A percentile compares a stretch with the other conserved stretches of the same genome.
Evolutionary conservation across 371 early-diverging fungal species (phyloP).

Genomic region (Circinella umbellata): DNA sequence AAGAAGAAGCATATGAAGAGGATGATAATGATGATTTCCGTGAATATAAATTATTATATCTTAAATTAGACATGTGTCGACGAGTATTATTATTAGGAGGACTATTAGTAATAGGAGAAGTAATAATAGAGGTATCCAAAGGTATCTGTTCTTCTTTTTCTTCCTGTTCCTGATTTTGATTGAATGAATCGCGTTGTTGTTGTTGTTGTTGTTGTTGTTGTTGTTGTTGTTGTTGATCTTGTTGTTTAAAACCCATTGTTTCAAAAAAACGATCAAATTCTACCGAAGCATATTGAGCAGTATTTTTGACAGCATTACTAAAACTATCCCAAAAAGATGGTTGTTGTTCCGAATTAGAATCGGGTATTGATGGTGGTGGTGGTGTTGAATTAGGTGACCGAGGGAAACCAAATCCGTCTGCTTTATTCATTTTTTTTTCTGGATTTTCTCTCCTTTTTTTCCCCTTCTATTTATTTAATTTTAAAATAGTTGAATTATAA

Average conservation of each 20-base stretch:
- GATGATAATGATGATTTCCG: too few relatives aligned
- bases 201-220: not conserved
- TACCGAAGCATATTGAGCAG: conserved; percentile 16
- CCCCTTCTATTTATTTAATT: too few relatives aligned
- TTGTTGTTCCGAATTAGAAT: not conserved
- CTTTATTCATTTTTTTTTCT: conserved; percentile 7
- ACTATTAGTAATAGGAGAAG: too few relatives aligned
- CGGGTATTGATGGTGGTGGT: too few relatives aligned
- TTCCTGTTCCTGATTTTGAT: too few relatives aligned
- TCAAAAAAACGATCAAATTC: conserved; percentile 21
- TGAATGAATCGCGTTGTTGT: not conserved
- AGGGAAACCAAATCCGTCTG: conserved; percentile 2
- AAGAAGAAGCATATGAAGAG: too few relatives aligned
- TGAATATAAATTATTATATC: too few relatives aligned
- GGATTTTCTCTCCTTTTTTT: not conserved
- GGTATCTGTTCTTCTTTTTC: too few relatives aligned
- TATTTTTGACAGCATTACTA: conserved; percentile 3
- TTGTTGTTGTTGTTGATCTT: not conserved
- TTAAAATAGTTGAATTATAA: too few relatives aligned
- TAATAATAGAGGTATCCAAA: too few relatives aligned
- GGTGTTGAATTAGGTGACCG: not conserved
- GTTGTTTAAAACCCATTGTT: conserved; percentile 14
- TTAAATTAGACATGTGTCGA: too few relatives aligned
- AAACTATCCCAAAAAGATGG: conserved; percentile 6
- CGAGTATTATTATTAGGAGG: too few relatives aligned